phyloP scores from a whole-genome alignment of 768 basidiomycete genomes.

The Russula sp. region DNA sequence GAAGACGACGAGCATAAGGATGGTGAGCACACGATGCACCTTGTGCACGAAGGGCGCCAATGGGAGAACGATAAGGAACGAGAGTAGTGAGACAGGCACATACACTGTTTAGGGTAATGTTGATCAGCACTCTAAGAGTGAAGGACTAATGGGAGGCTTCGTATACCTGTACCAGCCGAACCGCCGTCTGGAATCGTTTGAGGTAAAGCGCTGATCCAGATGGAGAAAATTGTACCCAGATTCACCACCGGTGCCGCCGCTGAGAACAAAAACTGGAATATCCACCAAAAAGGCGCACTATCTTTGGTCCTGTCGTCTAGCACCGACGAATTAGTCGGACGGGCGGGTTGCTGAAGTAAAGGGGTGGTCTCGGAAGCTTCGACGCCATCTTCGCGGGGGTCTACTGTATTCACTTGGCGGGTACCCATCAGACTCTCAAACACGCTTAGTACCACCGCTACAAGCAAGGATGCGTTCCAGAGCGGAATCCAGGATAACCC shows the following conservation, averaged over 20 bases:
- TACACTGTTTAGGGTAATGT: slow-evolving; percentile 42
- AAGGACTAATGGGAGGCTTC: neutral
- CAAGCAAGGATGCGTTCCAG: slow-evolving; percentile 45
- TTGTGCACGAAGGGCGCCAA: slow-evolving; percentile 59
- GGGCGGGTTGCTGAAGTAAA: slow-evolving; percentile 5
- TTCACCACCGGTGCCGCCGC: slow-evolving; percentile 49
- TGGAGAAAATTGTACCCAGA: slow-evolving; percentile 43
- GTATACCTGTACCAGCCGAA: slow-evolving; percentile 43
- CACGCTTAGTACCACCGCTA: slow-evolving; percentile 37
- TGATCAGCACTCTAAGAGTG: neutral
- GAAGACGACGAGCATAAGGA: slow-evolving; percentile 38
- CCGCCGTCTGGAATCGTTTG: slow-evolving; percentile 65
- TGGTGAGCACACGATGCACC: slow-evolving; percentile 37
- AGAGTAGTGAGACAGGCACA: slow-evolving; percentile 38
- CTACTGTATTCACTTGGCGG: slow-evolving; percentile 18
- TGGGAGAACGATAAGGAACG: slow-evolving; percentile 50
- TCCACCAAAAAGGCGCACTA: slow-evolving; percentile 46
- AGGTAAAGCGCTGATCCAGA: slow-evolving; percentile 37
- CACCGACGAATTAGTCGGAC: neutral
- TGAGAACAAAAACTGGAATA: slow-evolving; percentile 48
- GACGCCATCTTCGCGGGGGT: slow-evolving; percentile 5
- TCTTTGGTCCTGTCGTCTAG: slow-evolving; percentile 19
- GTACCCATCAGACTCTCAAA: slow-evolving; percentile 33
- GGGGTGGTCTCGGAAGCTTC: slow-evolving; percentile 21
- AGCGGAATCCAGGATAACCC: slow-evolving; percentile 52